Conservation (phyloP, 2,329 filamentous ascomycete species). For the Xylaria sp. region DNA sequence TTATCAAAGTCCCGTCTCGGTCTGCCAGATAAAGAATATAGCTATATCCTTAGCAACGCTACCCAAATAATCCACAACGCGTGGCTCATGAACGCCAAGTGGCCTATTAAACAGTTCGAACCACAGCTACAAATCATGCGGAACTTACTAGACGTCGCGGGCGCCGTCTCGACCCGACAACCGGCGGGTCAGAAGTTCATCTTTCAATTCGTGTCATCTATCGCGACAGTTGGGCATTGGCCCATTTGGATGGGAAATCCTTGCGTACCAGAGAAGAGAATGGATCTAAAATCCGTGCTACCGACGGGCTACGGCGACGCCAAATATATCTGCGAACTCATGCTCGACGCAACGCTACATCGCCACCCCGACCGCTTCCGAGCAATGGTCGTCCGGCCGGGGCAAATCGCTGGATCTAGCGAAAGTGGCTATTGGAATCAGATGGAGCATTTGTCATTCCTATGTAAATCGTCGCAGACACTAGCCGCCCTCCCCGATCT, state of each 20-base stretch:
- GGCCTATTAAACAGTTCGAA: conserved; percentile 4
- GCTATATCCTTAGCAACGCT: not conserved
- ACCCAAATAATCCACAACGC: conserved; percentile 18
- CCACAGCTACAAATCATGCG: conserved; percentile 11
- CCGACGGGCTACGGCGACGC: no score
- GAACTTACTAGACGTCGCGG: conserved; percentile 16
- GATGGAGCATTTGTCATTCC: conserved; percentile 49
- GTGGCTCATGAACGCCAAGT: conserved; percentile 20
- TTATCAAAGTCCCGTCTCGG: not conserved
- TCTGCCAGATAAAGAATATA: not conserved
- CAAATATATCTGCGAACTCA: conserved; percentile 52
- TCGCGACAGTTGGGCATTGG: not conserved
- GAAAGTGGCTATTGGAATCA: conserved; percentile 50
- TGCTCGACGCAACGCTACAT: conserved; percentile 50
- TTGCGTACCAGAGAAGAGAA: no score
- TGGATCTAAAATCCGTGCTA: no score
- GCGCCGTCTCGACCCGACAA: not conserved
- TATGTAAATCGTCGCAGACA: conserved; percentile 50
- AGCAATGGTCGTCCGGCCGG: conserved; percentile 47
- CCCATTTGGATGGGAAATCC: no score
- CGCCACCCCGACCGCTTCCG: conserved; percentile 27
- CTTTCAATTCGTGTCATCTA: not conserved
- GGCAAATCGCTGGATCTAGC: conserved; percentile 50
- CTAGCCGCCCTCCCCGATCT: conserved; percentile 25
- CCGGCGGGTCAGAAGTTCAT: not conserved